These are phyloP conservation scores for Recurvomyces mirabilis DNA, from an alignment of 495 filamentous ascomycete species.

Conservation along the genomic window DNA sequence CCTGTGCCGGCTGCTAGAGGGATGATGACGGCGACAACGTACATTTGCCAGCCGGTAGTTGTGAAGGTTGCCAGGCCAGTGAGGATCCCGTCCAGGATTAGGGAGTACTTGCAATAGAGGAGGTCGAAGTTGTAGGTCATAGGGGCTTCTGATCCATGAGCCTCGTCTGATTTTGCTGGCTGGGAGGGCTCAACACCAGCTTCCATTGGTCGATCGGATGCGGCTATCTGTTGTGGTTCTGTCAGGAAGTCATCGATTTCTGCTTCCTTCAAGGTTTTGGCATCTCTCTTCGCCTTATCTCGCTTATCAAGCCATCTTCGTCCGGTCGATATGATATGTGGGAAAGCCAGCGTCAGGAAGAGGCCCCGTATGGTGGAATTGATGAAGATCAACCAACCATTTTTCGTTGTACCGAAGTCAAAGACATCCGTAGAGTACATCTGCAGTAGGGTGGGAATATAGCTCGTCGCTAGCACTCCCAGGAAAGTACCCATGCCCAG, in stretches of 20 bases:
- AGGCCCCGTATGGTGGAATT: slow-evolving; percentile 42
- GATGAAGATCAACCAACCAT: slow-evolving; percentile 42
- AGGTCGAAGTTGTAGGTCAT: slow-evolving; percentile 41
- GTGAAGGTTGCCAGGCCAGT: slow-evolving; percentile 42
- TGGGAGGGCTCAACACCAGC: slow-evolving; percentile 33
- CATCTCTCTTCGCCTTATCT: not conserved
- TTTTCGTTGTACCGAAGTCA: slow-evolving; percentile 41
- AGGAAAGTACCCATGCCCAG: slow-evolving; percentile 45
- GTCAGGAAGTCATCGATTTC: slow-evolving; percentile 12
- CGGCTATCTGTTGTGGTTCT: slow-evolving; percentile 13
- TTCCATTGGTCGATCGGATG: slow-evolving; percentile 8
- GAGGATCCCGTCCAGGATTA: slow-evolving; percentile 41
- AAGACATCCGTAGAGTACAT: slow-evolving; percentile 40
- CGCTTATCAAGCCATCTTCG: slow-evolving; percentile 35
- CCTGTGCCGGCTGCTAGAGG: slow-evolving; percentile 46
- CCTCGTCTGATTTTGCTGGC: slow-evolving; percentile 24
- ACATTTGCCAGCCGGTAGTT: slow-evolving; percentile 43
- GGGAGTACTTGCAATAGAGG: slow-evolving; percentile 41
- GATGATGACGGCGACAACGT: slow-evolving; percentile 37
- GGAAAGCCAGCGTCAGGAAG: slow-evolving; percentile 45
- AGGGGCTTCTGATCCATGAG: slow-evolving; percentile 23
- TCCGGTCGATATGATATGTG: slow-evolving; percentile 40
- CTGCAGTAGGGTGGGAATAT: slow-evolving; percentile 33
- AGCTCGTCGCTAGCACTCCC: slow-evolving; percentile 45
- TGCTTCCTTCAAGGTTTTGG: slow-evolving; percentile 1